Evolutionary conservation across 2,329 filamentous ascomycete genomes (phyloP), one percentile per base, ranked within the genome.

Genomic region (Amylocarpus encephaloides): DNA sequence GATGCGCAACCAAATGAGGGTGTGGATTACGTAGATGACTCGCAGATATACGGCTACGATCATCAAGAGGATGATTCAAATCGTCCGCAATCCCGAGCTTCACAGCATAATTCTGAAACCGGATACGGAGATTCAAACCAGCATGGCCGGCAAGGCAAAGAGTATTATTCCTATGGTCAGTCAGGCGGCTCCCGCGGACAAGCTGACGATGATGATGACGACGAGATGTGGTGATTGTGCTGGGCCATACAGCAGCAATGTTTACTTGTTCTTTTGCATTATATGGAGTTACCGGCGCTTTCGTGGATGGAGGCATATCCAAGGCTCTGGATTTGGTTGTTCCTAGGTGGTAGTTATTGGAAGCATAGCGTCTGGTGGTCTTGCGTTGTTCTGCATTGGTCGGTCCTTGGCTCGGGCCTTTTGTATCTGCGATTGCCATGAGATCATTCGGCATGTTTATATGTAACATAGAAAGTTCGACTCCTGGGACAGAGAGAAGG

Each of bases 31-130:
- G 65, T 74, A 47, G 73, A 76, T 49, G 73, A 78, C 53, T 69
- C 72, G 48, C 71, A 75, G 54, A 73, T 71, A 61, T 78, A 76
- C 59, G 73, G 74, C 54, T 73, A 76, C 59, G 71, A 74, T 43
- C 63, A 67, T 50, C 63, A 64, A 45, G 53, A 63, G 39, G 68
- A 72, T 53, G 69, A 71, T 56, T 59, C 61, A 4, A 58, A 57
- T 35, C 61, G 65, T 13, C 64, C 65, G 12, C 59, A 66, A 48
- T 67, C 66, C 43, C 58, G 65, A 50, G 61, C 62, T 5, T 60
- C 60, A 10, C 63, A 66, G 42, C 63, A 67, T 47, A 59, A 57
- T 38, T 13, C 43, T 34, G 62, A 62, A 26, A 61, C 65, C 43
- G 59, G 60, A 5, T 63, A 65, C 41, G 58, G 58, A 43, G 61